Conservation (phyloP, 129 eudicot species). For the Calendula officinalis region DNA sequence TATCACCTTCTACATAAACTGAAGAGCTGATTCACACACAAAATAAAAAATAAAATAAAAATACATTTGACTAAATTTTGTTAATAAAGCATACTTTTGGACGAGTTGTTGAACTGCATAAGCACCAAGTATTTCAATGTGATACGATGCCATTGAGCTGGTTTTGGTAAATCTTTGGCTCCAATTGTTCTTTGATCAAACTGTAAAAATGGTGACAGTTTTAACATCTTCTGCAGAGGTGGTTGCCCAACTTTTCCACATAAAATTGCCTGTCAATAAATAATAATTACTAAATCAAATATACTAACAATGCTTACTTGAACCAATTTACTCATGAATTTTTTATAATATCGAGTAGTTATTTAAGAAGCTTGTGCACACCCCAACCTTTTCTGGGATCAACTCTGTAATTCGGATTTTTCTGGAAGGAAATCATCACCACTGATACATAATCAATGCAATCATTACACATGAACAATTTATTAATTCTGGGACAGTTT, state of each 20-base stretch:
- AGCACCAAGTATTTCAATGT: conserved; percentile 65
- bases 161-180: conserved; percentile 63
- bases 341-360: too few relatives aligned
- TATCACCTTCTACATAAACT: conserved; percentile 90
- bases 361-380: conserved; percentile 68
- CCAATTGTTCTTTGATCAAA: conserved; percentile 63
- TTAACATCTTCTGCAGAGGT: conserved; percentile 80
- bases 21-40: conserved; percentile 55
- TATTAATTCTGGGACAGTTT: background rate
- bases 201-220: conserved; percentile 75
- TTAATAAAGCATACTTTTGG: conserved; percentile 48
- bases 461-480: conserved; percentile 8
- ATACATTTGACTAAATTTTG: background rate
- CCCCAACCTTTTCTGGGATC: conserved; percentile 96
- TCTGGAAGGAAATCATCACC: conserved; percentile 53
- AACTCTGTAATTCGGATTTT: conserved; percentile 60
- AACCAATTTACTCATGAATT: too few relatives aligned
- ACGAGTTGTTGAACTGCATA: conserved; percentile 77
- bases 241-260: conserved; percentile 90
- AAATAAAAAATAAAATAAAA: conserved; percentile 9
- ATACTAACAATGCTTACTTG: background rate
- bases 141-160: conserved; percentile 91
- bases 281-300: background rate
- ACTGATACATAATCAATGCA: conserved; percentile 28
- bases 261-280: conserved; percentile 60